phyloP scores from a whole-genome alignment of 257 asterid genomes.

The Primulina tabacum region DNA sequence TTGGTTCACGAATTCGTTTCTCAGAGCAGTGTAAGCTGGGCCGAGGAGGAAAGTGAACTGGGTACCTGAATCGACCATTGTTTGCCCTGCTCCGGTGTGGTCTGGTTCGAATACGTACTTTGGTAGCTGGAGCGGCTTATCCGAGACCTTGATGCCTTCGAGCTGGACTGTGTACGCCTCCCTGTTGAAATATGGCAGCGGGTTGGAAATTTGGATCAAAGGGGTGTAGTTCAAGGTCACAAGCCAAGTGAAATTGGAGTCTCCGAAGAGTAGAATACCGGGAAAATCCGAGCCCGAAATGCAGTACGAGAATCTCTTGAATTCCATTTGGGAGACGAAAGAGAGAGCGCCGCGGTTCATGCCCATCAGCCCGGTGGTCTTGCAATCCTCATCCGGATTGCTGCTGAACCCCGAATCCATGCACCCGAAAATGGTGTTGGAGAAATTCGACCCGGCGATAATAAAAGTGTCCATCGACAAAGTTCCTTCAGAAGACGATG shows the following conservation, averaged over 20 bases:
- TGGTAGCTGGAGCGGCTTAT: slow-evolving; percentile 50
- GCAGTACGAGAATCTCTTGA: slow-evolving; percentile 79
- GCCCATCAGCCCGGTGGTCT: slow-evolving; percentile 87
- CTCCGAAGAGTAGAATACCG: slow-evolving; percentile 69
- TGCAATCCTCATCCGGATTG: slow-evolving; percentile 60
- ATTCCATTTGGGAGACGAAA: slow-evolving; percentile 79
- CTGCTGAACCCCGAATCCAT: slow-evolving; percentile 80
- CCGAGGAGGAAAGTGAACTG: slow-evolving; percentile 93
- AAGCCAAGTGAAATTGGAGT: slow-evolving; percentile 56
- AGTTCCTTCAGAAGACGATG: slow-evolving; percentile 76
- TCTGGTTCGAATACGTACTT: slow-evolving; percentile 74
- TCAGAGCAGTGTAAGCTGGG: slow-evolving; percentile 57
- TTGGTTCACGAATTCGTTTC: slow-evolving; percentile 54
- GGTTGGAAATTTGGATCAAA: slow-evolving; percentile 62
- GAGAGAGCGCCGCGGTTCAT: slow-evolving; percentile 90
- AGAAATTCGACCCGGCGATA: slow-evolving; percentile 59
- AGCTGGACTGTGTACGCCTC: slow-evolving; percentile 84
- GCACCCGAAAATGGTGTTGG: slow-evolving; percentile 69
- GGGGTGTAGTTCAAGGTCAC: slow-evolving; percentile 74
- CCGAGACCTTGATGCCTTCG: slow-evolving; percentile 70
- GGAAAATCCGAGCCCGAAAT: slow-evolving; percentile 66
- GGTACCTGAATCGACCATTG: slow-evolving; percentile 96
- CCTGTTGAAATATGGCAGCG: slow-evolving; percentile 75
- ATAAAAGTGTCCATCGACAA: slow-evolving; percentile 56
- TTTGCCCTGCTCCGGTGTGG: slow-evolving; percentile 96